Conservation (phyloP, 306 rosid genomes). For the Quercus bicolor region DNA sequence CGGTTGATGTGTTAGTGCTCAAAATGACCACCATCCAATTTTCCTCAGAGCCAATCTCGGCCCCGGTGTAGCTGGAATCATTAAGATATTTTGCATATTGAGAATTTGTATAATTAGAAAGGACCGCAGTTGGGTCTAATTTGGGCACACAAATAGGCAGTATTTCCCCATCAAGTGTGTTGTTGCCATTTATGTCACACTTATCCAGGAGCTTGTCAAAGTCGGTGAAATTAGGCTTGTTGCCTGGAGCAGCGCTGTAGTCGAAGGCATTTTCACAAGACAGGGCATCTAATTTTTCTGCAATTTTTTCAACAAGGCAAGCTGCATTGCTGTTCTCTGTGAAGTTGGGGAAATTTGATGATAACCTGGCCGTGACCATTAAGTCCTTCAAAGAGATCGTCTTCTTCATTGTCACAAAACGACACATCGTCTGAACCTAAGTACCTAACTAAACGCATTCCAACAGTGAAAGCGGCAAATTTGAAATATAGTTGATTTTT, state of each 20-base stretch:
- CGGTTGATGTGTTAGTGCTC: neutral
- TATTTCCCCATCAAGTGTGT: neutral
- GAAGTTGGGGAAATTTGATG: neutral
- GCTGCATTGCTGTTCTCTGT: neutral
- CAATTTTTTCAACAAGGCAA: constrained; percentile 17
- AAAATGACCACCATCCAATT: neutral
- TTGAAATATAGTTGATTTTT: too few species aligned
- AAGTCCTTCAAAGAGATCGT: neutral
- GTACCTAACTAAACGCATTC: too few species aligned
- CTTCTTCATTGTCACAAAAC: too few species aligned
- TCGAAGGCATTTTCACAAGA: neutral
- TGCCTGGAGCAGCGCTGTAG: neutral
- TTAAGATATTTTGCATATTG: neutral
- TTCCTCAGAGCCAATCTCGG: neutral
- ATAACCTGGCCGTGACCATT: neutral
- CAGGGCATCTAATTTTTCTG: neutral
- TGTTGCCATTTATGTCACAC: neutral
- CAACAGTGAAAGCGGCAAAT: too few species aligned
- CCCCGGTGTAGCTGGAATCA: neutral
- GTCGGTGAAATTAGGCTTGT: neutral
- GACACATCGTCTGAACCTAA: too few species aligned
- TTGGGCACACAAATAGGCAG: neutral
- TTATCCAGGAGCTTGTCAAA: neutral
- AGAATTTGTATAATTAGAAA: neutral
- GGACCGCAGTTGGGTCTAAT: neutral